Percentiles rank a stretch among this genome's conserved stretches.
Evolutionary conservation across 805 yeast species (phyloP).

Genomic region (Blastobotrys chiropterorum): DNA sequence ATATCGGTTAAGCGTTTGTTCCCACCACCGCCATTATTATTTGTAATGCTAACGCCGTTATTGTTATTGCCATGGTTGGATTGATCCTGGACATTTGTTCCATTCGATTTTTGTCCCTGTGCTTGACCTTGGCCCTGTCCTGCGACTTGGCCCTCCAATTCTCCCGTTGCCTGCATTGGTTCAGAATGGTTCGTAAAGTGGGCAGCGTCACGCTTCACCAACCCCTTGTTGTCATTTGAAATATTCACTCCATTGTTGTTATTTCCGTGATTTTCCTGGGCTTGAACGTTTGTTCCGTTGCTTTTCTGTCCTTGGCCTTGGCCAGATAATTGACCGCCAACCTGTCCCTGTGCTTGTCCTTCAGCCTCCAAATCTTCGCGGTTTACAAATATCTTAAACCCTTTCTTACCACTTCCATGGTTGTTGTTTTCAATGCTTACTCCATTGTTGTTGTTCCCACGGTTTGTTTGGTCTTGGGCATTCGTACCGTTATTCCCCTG

Average conservation of each 20-base stretch:
- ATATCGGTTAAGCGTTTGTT: too few relatives aligned
- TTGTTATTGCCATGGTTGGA: not conserved
- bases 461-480: not conserved
- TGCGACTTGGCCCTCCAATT: not conserved
- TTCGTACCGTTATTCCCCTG: not conserved
- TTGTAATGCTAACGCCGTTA: not conserved
- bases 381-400: not conserved
- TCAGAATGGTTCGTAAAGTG: too few relatives aligned
- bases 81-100: not conserved
- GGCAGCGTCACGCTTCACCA: not conserved
- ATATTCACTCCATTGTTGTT: not conserved
- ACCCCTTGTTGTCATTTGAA: not conserved
- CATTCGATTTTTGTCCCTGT: not conserved
- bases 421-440: not conserved
- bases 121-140: not conserved
- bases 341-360: not conserved
- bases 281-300: not conserved
- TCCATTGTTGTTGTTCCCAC: not conserved
- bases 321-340: not conserved
- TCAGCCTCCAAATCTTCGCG: not conserved
- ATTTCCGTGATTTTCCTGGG: not conserved
- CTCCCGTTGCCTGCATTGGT: not conserved
- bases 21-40: not conserved
- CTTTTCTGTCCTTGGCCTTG: not conserved
- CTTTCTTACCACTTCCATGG: not conserved